Percentiles rank a stretch among this genome's conserved stretches.
These are phyloP conservation scores for Insectozyma bohioensis DNA, from an alignment of 1,139 yeast species.

Conservation along the genomic window DNA sequence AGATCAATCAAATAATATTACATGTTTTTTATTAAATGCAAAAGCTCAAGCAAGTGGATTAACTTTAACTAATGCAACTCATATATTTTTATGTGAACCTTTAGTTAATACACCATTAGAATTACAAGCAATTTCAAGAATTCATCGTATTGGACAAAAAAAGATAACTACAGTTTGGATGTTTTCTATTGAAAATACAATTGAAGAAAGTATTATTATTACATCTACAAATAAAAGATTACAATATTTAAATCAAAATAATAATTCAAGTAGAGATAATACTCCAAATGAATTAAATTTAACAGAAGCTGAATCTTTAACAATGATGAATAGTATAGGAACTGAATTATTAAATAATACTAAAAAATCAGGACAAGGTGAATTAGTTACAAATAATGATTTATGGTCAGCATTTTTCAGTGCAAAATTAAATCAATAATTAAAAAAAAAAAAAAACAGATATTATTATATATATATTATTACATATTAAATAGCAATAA, in stretches of 20 bases:
- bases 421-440: constrained; percentile 20
- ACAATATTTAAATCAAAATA: constrained; percentile 27
- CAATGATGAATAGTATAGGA: constrained; percentile 39
- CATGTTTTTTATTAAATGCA: constrained; percentile 83
- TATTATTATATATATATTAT: background rate
- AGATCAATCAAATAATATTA: constrained; percentile 53
- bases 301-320: constrained; percentile 36
- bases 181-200: constrained; percentile 78
- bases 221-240: constrained; percentile 53
- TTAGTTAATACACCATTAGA: constrained; percentile 86
- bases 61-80: constrained; percentile 87
- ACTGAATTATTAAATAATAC: constrained; percentile 41
- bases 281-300: constrained; percentile 21
- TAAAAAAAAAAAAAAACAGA: constrained; percentile 2
- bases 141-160: constrained; percentile 89
- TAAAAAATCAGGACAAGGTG: constrained; percentile 36
- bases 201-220: constrained; percentile 85
- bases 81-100: constrained; percentile 88
- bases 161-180: constrained; percentile 85
- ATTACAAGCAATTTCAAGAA: constrained; percentile 85
- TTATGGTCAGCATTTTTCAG: constrained; percentile 62
- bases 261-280: constrained; percentile 2
- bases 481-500: constrained; percentile 42
- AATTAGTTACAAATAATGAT: constrained; percentile 53
- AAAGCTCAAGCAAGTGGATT: constrained; percentile 87